Evolutionary conservation across 306 rosid species (phyloP).

Genomic region (Pyrus pyrifolia): DNA sequence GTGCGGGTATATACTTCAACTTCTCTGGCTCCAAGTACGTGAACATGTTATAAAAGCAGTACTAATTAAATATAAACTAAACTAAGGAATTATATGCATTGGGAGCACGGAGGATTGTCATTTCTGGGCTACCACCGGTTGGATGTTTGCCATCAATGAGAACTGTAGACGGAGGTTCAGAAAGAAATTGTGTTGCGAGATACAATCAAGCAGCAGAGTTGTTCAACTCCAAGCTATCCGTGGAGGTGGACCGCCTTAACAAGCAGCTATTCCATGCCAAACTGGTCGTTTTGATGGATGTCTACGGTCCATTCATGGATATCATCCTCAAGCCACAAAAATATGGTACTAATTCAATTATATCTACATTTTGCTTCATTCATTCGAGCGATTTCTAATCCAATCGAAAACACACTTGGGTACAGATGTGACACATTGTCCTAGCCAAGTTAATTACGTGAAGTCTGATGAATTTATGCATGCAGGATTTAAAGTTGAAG

Average conservation of each 20-base stretch:
- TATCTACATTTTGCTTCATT: background rate
- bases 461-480: background rate
- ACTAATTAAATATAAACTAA: background rate
- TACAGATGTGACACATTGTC: no score
- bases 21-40: background rate
- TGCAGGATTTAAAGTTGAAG: slow-evolving; percentile 24
- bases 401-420: no score
- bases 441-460: background rate
- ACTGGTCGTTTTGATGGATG: slow-evolving; percentile 3
- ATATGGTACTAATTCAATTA: background rate
- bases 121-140: background rate
- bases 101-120: slow-evolving; percentile 13
- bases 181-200: background rate
- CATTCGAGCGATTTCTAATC: no score
- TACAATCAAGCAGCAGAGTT: background rate
- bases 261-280: background rate
- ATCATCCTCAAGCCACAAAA: background rate
- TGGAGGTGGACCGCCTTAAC: background rate
- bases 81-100: background rate
- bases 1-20: background rate
- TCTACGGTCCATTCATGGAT: background rate
- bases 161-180: slow-evolving; percentile 4
- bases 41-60: no score
- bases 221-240: background rate
- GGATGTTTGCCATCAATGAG: slow-evolving; percentile 9